phyloP scores from a whole-genome alignment of 1,139 yeast genomes.

The Suhomyces bribrorum region DNA sequence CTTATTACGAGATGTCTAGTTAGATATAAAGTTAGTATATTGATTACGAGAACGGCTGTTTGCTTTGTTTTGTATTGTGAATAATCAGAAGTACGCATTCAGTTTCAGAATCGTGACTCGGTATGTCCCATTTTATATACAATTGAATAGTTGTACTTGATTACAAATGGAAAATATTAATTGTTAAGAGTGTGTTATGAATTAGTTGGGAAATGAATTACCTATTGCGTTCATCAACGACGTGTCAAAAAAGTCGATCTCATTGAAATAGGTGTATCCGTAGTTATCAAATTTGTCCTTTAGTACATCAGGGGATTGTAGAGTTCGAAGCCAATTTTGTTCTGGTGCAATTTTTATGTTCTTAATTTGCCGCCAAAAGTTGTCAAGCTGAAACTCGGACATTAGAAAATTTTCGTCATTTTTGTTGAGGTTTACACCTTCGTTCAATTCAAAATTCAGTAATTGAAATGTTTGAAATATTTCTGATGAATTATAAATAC shows the following conservation, averaged over 20 bases:
- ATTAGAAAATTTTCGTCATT: constrained; percentile 19
- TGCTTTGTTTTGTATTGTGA: too few relatives aligned
- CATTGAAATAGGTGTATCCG: constrained; percentile 1
- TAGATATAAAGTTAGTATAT: too few relatives aligned
- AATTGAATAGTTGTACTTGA: too few relatives aligned
- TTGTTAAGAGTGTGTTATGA: neutral
- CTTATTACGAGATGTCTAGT: too few relatives aligned
- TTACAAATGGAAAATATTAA: too few relatives aligned
- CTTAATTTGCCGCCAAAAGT: constrained; percentile 16
- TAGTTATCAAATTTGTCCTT: neutral
- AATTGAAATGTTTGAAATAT: constrained; percentile 4
- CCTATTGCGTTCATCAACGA: constrained; percentile 2
- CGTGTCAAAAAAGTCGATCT: constrained; percentile 6
- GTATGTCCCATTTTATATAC: too few relatives aligned
- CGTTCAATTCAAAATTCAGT: constrained; percentile 4
- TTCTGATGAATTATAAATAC: constrained; percentile 4
- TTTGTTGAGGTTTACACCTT: constrained; percentile 12
- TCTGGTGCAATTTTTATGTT: constrained; percentile 3
- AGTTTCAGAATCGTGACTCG: too few relatives aligned
- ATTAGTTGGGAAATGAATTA: constrained; percentile 1
- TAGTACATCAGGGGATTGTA: neutral
- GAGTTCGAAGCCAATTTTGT: constrained; percentile 5
- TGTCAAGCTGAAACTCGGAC: constrained; percentile 23
- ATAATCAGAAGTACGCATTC: too few relatives aligned
- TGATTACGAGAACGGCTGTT: too few relatives aligned